Base-by-base conservation (phyloP, 2,329 filamentous ascomycete species). In the Trichoderma pleuroti region DNA sequence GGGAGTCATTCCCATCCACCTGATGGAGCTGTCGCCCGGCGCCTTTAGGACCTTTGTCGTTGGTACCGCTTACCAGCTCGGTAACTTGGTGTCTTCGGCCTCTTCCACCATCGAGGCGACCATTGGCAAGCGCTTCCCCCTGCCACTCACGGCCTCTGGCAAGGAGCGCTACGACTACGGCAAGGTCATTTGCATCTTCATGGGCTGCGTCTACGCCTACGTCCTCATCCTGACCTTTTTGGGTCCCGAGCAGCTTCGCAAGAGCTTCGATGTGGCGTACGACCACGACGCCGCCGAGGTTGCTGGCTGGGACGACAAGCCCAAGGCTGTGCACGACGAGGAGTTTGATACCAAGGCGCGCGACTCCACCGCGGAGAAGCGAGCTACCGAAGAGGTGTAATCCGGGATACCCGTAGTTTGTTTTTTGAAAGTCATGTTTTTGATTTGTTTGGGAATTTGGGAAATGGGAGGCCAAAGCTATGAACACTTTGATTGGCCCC, bases 181-280 rank as follows among this genome's bases (percentile, higher is more conserved):
- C 49, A 90, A 90, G 75, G 93, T 97, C 11, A 95, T 97, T 73
- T 93, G 91, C 77, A 96, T 97, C 77, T 97, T 97, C 81, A 94
- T 97, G 92, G 94, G 86, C 1, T 93, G 91, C 74, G 93, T 97
- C 1, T 97, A 87, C 75, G 85, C 77, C 30, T 90, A 88, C 72
- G 83, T 87, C n/a, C 84, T 90, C 46, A 1, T 88, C 7, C 77
- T 93, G 68, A 90, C 90, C 0, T 79, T 92, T 11, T 56, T 92
- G 4, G 91, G 91, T 0, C 86, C 86, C 1, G 86, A 88, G 80
- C 82, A 86, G 71, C 76, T 87, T 67, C 78, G 81, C 39, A 81
- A 84, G 73, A 85, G 82, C 73, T 87, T 88, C 74, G 86, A 87
- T 68, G 81, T 85, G 0, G 80, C 74, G 3, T 81, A 86, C 62